Conservation (phyloP, 352 stramenopile species). For the Pythium periplocum region DNA sequence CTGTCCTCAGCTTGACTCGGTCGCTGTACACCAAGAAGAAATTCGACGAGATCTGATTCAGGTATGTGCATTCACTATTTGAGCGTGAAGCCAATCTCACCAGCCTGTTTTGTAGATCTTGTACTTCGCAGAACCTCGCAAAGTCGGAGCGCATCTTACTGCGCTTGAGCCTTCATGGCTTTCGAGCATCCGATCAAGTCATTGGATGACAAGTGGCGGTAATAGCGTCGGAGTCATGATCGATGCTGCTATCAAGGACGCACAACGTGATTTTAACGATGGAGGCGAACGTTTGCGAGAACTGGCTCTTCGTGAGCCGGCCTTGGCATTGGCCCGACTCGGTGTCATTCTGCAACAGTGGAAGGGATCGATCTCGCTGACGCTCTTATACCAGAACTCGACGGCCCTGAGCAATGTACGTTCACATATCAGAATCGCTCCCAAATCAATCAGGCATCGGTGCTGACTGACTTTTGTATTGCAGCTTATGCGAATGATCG, state of each 20-base stretch:
- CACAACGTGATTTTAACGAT: constrained; percentile 38
- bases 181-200: constrained; percentile 4
- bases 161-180: constrained; percentile 53
- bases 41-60: constrained; percentile 37
- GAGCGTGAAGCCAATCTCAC: not conserved
- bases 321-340: constrained; percentile 52
- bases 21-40: constrained; percentile 1
- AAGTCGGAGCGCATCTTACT: constrained; percentile 37
- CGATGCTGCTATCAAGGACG: constrained; percentile 30
- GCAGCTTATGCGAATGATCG: constrained; percentile 55
- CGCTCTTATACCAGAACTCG: constrained; percentile 62
- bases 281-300: constrained; percentile 60
- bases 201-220: constrained; percentile 8
- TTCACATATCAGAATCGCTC: not conserved
- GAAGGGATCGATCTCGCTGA: constrained; percentile 56
- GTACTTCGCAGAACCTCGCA: constrained; percentile 58
- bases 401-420: constrained; percentile 56
- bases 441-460: not conserved
- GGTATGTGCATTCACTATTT: constrained; percentile 21
- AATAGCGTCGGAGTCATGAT: constrained; percentile 35
- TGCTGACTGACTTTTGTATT: not conserved
- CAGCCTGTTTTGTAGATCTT: constrained; percentile 22
- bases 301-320: constrained; percentile 40
- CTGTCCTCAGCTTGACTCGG: not conserved
- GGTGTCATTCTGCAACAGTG: constrained; percentile 27